Conservation (phyloP, 495 filamentous ascomycete species). For the Aspergillus kassunensis region DNA sequence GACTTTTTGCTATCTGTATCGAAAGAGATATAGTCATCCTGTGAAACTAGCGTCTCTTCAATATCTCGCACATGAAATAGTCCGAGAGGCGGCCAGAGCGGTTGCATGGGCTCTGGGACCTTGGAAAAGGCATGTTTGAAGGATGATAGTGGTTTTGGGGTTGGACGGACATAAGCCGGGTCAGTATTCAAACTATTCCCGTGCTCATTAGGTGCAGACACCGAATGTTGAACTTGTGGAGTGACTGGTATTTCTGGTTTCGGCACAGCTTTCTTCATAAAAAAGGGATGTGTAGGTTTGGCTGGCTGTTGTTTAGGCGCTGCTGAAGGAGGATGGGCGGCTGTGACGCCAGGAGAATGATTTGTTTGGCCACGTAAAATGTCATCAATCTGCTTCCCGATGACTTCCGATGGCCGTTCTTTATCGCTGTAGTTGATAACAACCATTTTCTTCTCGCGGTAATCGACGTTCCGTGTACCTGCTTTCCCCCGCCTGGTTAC, state of each 20-base stretch:
- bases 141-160: slow-evolving; percentile 11
- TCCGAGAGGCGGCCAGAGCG: slow-evolving; percentile 67
- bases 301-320: slow-evolving; percentile 28
- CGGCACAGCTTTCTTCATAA: slow-evolving; percentile 42
- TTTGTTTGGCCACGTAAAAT: slow-evolving; percentile 38
- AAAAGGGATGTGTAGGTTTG: slow-evolving; percentile 81
- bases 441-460: slow-evolving; percentile 29
- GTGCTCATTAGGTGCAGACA: no score
- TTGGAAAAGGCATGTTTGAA: slow-evolving; percentile 41
- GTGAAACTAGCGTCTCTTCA: not conserved
- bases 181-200: not conserved
- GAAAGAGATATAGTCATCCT: not conserved
- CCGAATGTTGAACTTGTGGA: slow-evolving; percentile 4
- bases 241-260: slow-evolving; percentile 7
- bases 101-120: slow-evolving; percentile 55
- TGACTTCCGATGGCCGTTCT: slow-evolving; percentile 10
- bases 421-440: slow-evolving; percentile 42
- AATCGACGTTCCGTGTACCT: slow-evolving; percentile 15
- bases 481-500: slow-evolving; percentile 20
- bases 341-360: not conserved
- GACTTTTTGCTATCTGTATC: slow-evolving; percentile 30
- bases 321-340: slow-evolving; percentile 5
- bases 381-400: slow-evolving; percentile 48
- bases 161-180: not conserved
- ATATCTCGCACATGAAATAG: slow-evolving; percentile 51